A percentile compares a stretch with the other conserved stretches of the same genome.
Evolutionary conservation across 1,139 yeast genomes (phyloP).

Genomic region (Sugiyamaella novakii): DNA sequence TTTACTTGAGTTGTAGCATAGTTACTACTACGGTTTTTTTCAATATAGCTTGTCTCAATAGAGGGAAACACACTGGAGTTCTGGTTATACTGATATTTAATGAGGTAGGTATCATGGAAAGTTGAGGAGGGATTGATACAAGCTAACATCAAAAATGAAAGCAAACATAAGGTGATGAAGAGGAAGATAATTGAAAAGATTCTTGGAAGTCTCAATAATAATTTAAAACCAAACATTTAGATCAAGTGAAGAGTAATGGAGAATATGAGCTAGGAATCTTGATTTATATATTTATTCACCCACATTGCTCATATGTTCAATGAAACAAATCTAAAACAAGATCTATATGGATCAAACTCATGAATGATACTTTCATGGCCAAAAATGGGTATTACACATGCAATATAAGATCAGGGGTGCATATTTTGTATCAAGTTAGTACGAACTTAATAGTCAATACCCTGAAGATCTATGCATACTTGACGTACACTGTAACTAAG

Average conservation of each 20-base stretch:
- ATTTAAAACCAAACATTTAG: conserved; percentile 1
- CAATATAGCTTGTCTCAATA: conserved; percentile 36
- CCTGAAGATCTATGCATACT: conserved; percentile 2
- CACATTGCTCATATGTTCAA: too few relatives aligned
- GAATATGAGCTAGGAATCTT: not conserved
- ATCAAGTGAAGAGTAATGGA: too few relatives aligned
- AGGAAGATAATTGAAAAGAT: conserved; percentile 37
- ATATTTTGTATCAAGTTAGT: conserved; percentile 2
- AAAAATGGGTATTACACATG: conserved; percentile 13
- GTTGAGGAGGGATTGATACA: conserved; percentile 48
- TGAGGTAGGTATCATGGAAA: conserved; percentile 52
- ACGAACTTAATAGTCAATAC: too few relatives aligned
- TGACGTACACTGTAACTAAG: conserved; percentile 23
- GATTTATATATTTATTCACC: too few relatives aligned
- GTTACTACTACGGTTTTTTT: conserved; percentile 32
- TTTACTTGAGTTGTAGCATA: conserved; percentile 44
- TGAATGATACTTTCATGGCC: too few relatives aligned
- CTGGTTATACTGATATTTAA: conserved; percentile 51
- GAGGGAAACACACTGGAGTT: conserved; percentile 46
- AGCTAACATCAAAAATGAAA: conserved; percentile 58
- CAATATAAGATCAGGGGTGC: conserved; percentile 4
- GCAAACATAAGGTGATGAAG: conserved; percentile 47
- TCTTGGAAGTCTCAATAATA: conserved; percentile 31
- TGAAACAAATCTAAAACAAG: too few relatives aligned
- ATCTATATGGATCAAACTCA: too few relatives aligned